Evolutionary conservation across 2,329 filamentous ascomycete species (phyloP), one percentile per base, ranked within the genome.

Genomic region (Pseudofabraea citricarpa): DNA sequence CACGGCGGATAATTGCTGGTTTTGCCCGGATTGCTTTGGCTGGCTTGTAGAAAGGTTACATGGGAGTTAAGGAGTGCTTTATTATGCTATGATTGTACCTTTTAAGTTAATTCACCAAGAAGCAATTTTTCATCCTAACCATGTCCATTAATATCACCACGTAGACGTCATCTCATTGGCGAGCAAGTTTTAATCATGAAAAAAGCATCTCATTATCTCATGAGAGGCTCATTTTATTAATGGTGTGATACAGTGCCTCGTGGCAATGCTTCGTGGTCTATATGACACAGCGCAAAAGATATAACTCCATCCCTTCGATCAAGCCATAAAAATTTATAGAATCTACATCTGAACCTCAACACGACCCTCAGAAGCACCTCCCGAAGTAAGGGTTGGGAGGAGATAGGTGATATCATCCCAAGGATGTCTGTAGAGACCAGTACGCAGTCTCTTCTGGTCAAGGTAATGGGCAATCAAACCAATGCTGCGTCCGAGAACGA

Each of bases 381-480:
- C 81, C 48, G 77, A 77, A 65, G 85, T 77, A 51, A 95, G 74
- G 70, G 79, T 87, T 62, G 90, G 90, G 58, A 95, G 83, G 58
- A 95, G 80, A 73, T 95, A 95, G 56, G 90, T 95, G 66, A 95
- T 95, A 69, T 95, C 90, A 67, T 95, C 93, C 93, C 93, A 97
- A 65, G 93, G 93, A 81, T 95, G 90, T 68, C 93, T 87, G 87
- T 98, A 98, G 55, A 98, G 83, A 68, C 93, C 93, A 63, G 93
- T 98, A 63, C 91, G 87, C 70, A 98, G 81, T 72, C 93, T 84
- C 90, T 98, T 98, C 82, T 98, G 93, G 75, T 98, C 93, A 61
- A 98, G 84, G 81, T 91, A 97, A 74, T 98, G 93, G 64, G 93
- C 93, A 85, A 98, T 98, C 57, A 98, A 79, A 87, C 93, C 93